Conservation (phyloP, 2,329 filamentous ascomycete species). For the Sarocladium oryzae region DNA sequence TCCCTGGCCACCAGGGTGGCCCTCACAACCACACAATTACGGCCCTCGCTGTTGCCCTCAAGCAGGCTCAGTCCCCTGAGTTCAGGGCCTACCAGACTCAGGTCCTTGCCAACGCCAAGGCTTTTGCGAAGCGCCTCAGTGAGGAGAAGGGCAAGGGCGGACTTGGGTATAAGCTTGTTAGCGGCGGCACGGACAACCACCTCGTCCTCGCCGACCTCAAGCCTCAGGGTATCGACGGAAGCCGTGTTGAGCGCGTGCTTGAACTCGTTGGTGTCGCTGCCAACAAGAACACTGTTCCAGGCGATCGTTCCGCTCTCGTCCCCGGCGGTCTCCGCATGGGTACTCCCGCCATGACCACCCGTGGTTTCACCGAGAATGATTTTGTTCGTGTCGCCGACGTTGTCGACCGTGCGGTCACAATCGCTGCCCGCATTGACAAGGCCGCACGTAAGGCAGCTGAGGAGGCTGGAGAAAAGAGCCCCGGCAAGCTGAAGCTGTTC, state of each 20-base stretch:
- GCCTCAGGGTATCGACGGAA: conserved; percentile 79
- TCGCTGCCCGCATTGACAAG: conserved; percentile 70
- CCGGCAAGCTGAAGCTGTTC: conserved; percentile 60
- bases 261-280: conserved; percentile 93
- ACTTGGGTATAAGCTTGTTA: conserved; percentile 82
- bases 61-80: conserved; percentile 83
- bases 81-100: conserved; percentile 91
- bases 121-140: conserved; percentile 65
- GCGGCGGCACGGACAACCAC: conserved; percentile 95
- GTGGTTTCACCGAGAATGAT: conserved; percentile 84
- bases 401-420: conserved; percentile 74
- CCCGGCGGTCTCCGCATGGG: conserved; percentile 92
- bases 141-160: conserved; percentile 66
- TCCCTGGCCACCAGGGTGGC: conserved; percentile 95
- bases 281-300: conserved; percentile 98
- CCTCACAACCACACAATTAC: conserved; percentile 99
- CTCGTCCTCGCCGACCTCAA: conserved; percentile 90
- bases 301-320: conserved; percentile 87
- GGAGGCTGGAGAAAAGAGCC: conserved; percentile 59
- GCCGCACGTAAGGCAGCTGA: conserved; percentile 62
- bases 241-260: conserved; percentile 80
- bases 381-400: conserved; percentile 82
- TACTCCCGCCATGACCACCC: conserved; percentile 94
- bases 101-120: conserved; percentile 85
- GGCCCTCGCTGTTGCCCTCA: conserved; percentile 85